phyloP scores from a whole-genome alignment of 2,329 filamentous ascomycete genomes.

The Paramyrothecium sp. region DNA sequence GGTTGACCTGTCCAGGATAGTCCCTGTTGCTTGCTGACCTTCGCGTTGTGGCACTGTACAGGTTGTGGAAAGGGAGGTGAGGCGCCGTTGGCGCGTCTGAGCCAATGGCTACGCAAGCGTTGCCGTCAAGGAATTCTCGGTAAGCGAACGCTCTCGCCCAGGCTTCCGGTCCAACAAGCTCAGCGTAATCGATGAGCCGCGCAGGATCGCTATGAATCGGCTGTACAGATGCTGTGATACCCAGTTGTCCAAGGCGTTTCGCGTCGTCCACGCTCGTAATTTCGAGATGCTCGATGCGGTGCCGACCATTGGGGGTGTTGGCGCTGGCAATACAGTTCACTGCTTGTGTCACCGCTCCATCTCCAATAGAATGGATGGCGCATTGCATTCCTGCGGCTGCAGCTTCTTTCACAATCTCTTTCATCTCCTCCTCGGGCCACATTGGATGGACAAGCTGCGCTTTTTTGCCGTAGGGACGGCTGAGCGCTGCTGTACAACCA shows the following conservation, averaged over 20 bases:
- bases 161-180: conserved; percentile 47
- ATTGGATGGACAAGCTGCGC: conserved; percentile 10
- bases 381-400: conserved; percentile 33
- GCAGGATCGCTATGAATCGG: conserved; percentile 58
- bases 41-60: conserved; percentile 54
- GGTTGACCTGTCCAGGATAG: conserved; percentile 40
- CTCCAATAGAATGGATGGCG: conserved; percentile 63
- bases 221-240: conserved; percentile 58
- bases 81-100: conserved; percentile 56
- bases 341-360: conserved; percentile 54
- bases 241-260: conserved; percentile 50
- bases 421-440: not conserved
- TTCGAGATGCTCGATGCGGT: conserved; percentile 64
- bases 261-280: conserved; percentile 54
- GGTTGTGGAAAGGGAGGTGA: conserved; percentile 45
- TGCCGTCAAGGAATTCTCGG: conserved; percentile 51
- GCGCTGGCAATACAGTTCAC: conserved; percentile 50
- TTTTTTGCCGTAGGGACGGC: conserved; percentile 47
- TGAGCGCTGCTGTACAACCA: conserved; percentile 58
- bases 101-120: conserved; percentile 50
- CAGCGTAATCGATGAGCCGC: not conserved
- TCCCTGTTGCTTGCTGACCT: conserved; percentile 45
- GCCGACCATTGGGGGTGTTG: conserved; percentile 43
- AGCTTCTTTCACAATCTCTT: not conserved
- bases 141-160: conserved; percentile 59